Conservation (phyloP, 1,284 basidiomycete genomes). For the Meripilus lineatus region DNA sequence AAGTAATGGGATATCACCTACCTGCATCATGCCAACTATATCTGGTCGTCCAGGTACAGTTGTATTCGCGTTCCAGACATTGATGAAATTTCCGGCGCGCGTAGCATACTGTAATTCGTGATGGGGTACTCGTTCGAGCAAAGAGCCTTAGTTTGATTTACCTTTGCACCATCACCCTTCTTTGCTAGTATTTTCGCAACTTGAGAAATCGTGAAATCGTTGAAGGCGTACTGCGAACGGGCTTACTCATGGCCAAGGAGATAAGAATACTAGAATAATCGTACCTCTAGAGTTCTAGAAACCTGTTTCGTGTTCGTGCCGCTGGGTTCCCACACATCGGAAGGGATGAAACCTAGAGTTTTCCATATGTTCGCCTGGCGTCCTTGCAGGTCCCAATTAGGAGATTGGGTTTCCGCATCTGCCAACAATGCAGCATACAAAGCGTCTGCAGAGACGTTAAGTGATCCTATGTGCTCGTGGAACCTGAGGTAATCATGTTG, state of each 20-base stretch:
- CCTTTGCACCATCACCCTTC: constrained; percentile 43
- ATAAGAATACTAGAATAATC: too few species aligned
- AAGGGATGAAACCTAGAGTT: constrained; percentile 45
- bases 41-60: constrained; percentile 39
- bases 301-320: constrained; percentile 59
- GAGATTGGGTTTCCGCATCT: constrained; percentile 53
- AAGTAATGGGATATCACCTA: constrained; percentile 16
- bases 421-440: constrained; percentile 51
- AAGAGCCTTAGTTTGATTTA: too few species aligned
- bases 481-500: constrained; percentile 32
- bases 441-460: constrained; percentile 43
- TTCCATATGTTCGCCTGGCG: constrained; percentile 57
- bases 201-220: constrained; percentile 61
- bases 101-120: constrained; percentile 43
- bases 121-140: neutral
- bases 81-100: constrained; percentile 53
- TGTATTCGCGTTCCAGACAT: constrained; percentile 55
- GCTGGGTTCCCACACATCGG: constrained; percentile 44
- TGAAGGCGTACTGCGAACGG: constrained; percentile 49
- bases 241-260: neutral
- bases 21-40: constrained; percentile 51
- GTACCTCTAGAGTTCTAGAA: constrained; percentile 54
- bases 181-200: constrained; percentile 51
- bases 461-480: constrained; percentile 37
- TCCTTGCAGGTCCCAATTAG: constrained; percentile 63